These are phyloP conservation scores for Gonapodya prolifera DNA, from an alignment of 192 early-diverging fungal species.

Conservation along the genomic window DNA sequence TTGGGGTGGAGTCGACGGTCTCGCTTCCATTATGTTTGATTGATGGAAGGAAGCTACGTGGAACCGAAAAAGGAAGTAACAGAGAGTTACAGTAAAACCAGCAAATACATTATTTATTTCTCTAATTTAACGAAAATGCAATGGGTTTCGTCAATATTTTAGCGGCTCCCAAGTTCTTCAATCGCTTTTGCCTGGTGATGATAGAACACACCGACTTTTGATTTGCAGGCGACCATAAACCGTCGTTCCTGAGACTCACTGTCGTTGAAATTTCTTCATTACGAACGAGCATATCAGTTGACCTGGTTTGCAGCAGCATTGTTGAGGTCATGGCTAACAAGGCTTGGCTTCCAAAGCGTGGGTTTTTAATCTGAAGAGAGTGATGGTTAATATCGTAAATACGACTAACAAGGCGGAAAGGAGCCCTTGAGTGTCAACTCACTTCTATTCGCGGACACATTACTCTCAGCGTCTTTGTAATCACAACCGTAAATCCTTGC, in stretches of 20 bases:
- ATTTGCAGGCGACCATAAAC: no score
- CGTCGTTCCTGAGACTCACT: background rate
- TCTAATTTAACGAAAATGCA: no score
- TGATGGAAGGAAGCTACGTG: no score
- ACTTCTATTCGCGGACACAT: background rate
- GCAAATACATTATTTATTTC: no score
- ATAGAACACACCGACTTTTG: no score
- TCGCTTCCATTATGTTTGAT: background rate
- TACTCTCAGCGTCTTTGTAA: background rate
- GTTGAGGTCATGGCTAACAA: background rate
- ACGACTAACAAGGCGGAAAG: background rate
- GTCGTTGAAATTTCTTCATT: background rate
- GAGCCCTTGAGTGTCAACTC: background rate
- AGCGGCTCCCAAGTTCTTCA: no score
- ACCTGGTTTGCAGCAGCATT: background rate
- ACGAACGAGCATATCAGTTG: background rate
- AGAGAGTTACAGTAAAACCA: no score
- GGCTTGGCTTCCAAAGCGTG: background rate
- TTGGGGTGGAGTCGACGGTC: background rate
- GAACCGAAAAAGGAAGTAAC: no score
- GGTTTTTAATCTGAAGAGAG: background rate
- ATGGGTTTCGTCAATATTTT: no score
- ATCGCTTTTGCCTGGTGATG: no score
- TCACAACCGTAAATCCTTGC: background rate
- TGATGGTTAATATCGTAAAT: background rate